Evolutionary conservation across 129 eudicot species (phyloP).

Genomic region (Lactuca sativa): DNA sequence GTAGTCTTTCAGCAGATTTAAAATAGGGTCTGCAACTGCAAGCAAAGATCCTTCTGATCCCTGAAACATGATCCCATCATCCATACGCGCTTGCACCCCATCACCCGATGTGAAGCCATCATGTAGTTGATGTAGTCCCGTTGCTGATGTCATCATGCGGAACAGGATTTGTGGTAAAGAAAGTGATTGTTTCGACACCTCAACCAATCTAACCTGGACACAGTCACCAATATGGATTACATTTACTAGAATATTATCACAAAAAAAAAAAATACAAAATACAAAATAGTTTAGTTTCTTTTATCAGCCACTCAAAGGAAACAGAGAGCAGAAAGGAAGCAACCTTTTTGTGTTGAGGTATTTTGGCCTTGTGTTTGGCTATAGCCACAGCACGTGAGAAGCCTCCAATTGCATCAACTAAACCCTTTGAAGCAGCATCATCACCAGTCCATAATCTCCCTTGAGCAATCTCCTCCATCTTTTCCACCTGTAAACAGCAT

Average conservation of each 20-base stretch:
- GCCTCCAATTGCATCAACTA: slow-evolving; percentile 95
- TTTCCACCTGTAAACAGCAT: slow-evolving; percentile 53
- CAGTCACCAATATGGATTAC: not conserved
- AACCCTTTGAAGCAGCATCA: slow-evolving; percentile 80
- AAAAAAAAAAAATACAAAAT: too few species aligned
- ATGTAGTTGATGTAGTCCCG: slow-evolving; percentile 50
- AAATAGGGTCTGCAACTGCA: slow-evolving; percentile 29
- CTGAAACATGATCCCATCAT: slow-evolving; percentile 64
- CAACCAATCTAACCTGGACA: slow-evolving; percentile 81
- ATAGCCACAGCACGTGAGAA: slow-evolving; percentile 84
- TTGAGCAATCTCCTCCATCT: slow-evolving; percentile 96
- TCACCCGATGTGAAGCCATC: slow-evolving; percentile 43
- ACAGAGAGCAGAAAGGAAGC: not conserved
- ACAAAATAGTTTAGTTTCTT: too few species aligned
- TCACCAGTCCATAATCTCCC: slow-evolving; percentile 94
- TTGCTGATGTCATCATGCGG: slow-evolving; percentile 56
- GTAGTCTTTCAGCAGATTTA: slow-evolving; percentile 55
- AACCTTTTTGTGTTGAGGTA: slow-evolving; percentile 67
- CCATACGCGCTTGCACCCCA: slow-evolving; percentile 85
- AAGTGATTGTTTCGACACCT: slow-evolving; percentile 65
- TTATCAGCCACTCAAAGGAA: too few species aligned
- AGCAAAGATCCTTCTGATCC: slow-evolving; percentile 35
- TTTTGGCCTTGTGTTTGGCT: slow-evolving; percentile 86
- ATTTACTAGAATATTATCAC: not conserved
- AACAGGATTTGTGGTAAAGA: slow-evolving; percentile 57